Evolutionary conservation across 306 rosid species (phyloP), one percentile per base, ranked within the genome.

Genomic region (Myrica gale): DNA sequence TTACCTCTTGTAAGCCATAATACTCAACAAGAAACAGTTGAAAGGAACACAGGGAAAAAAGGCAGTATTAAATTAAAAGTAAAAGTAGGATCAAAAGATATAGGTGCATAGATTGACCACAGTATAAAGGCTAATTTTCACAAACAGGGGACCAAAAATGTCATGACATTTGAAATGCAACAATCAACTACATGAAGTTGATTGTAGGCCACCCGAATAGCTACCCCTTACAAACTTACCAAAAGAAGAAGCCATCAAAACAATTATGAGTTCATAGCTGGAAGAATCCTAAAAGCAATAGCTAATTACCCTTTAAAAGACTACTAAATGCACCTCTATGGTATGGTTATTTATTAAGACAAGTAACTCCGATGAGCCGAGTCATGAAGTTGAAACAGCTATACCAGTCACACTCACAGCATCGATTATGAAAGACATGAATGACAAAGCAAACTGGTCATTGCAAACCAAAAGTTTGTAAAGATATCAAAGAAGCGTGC

Each of bases 401-500:
- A 60, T 21, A 21, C 43, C 10, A 60, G 26, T 23, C 23, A 60
- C 7, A 7, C 4, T n/a, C 5, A 13, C 43, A 10, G 67, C 67
- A 26, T 7, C 67, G 26, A 60, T 9, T 32, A 60, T 23, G 15
- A 52, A 13, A 15, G 15, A 52, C 17, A 9, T 37, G 39, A 63
- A 63, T 39, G 47, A 39, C 47, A 16, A 16, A 62, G 39, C 10
- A 39, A 63, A n/a, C 20, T 6, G 9, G 21, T 39, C 15, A 16
- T 15, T 3, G 69, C 10, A 39, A 37, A 63, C 39, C 46, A 20
- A 20, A 61, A 39, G 46, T 3, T 41, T 75, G 50, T 68, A 69
- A 58, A 12, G 63, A 77, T 45, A 41, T 68, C 47, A 44, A 51
- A 45, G 39, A 68, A 42, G 69, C 69, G 39, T 39, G n/a, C 44